Conservation (phyloP, 2,329 filamentous ascomycete species). For the Raffaelea arxii region DNA sequence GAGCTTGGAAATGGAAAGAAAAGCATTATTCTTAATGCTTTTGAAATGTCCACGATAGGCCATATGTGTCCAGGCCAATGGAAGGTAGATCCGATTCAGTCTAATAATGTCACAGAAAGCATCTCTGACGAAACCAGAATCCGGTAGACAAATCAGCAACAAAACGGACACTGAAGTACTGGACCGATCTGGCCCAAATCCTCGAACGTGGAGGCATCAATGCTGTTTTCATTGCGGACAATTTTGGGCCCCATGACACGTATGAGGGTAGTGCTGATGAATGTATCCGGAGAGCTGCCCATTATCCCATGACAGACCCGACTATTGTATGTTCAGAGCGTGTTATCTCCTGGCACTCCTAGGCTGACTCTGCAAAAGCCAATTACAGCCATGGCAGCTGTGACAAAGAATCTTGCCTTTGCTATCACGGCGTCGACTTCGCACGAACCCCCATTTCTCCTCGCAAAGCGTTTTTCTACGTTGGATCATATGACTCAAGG, state of each 20-base stretch:
- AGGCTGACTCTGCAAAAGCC: too few species aligned
- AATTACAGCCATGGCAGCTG: slow-evolving; percentile 10
- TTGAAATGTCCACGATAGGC: not conserved
- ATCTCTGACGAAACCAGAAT: too few species aligned
- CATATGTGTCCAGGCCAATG: not conserved
- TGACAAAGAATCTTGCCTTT: slow-evolving; percentile 9
- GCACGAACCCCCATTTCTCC: slow-evolving; percentile 4
- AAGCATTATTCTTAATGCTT: not conserved
- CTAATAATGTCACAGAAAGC: not conserved
- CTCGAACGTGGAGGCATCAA: not conserved
- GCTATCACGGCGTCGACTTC: slow-evolving; percentile 7
- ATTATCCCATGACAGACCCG: too few species aligned
- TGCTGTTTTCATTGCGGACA: not conserved
- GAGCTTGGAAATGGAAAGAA: not conserved
- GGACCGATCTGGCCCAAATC: not conserved
- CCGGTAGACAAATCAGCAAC: not conserved
- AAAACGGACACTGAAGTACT: not conserved
- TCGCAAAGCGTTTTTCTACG: slow-evolving; percentile 9
- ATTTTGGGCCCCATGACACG: not conserved
- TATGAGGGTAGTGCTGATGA: too few species aligned
- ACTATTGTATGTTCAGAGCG: too few species aligned
- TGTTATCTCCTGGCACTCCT: too few species aligned
- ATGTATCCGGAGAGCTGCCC: too few species aligned
- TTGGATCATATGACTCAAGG: slow-evolving; percentile 11
- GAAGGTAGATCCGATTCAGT: not conserved